Percentiles rank a stretch among this genome's conserved stretches.
phyloP scores from a whole-genome alignment of 345 rosid species.

The Dimocarpus longan region DNA sequence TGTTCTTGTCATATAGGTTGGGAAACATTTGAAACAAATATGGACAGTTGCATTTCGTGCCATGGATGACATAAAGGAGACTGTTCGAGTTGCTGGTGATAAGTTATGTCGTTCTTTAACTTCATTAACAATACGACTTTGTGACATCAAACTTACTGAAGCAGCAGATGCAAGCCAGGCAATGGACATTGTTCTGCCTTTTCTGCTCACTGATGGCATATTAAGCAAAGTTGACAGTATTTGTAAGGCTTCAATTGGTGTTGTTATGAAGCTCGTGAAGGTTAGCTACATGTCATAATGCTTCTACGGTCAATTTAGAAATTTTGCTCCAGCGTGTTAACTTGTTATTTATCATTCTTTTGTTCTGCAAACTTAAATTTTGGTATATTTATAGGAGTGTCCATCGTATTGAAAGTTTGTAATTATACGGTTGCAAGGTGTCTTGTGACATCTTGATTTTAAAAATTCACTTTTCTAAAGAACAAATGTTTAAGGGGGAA shows the following conservation, averaged over 20 bases:
- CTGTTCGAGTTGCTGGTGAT: constrained; percentile 96
- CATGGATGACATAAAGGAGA: constrained; percentile 99
- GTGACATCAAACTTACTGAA: constrained; percentile 87
- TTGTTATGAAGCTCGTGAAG: constrained; percentile 98
- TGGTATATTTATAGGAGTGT: background rate
- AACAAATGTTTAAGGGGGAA: background rate
- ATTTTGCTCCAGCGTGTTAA: constrained; percentile 4
- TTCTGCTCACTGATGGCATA: constrained; percentile 91
- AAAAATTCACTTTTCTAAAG: background rate
- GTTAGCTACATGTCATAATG: constrained; percentile 36
- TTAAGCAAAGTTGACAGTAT: constrained; percentile 83
- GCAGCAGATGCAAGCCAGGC: constrained; percentile 70
- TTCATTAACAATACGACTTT: constrained; percentile 82
- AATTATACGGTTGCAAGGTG: background rate
- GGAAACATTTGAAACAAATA: constrained; percentile 71
- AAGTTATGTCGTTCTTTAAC: constrained; percentile 75
- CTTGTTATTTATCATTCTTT: background rate
- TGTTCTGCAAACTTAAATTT: background rate
- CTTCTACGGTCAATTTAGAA: background rate
- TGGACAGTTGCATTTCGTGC: constrained; percentile 93
- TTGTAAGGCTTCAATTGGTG: constrained; percentile 88
- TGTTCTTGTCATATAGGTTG: constrained; percentile 50
- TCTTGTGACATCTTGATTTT: background rate
- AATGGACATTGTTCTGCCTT: constrained; percentile 80
- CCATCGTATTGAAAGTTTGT: background rate